A percentile compares a stretch with the other conserved stretches of the same genome.
These are phyloP conservation scores for Diaporthe nobilis DNA, from an alignment of 2,329 filamentous ascomycete species.

Conservation along the genomic window DNA sequence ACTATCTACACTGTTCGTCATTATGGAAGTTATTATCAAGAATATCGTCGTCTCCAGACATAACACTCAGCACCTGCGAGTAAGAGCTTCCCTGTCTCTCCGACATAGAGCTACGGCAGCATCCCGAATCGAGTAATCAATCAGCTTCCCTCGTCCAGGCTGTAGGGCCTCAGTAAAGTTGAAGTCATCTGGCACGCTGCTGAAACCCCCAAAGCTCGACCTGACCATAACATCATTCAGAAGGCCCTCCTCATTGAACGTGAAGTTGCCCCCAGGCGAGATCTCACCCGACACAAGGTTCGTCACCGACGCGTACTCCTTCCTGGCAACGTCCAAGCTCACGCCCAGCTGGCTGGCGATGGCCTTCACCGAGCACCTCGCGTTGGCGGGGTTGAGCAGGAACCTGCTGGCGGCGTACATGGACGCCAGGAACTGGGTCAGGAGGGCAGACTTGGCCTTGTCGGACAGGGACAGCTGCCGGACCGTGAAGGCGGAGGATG, in stretches of 20 bases:
- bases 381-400: slow-evolving; percentile 43
- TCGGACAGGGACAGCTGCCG: slow-evolving; percentile 40
- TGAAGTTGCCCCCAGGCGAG: slow-evolving; percentile 45
- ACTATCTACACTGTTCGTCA: not conserved
- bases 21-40: not conserved
- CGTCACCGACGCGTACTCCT: slow-evolving; percentile 47
- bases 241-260: slow-evolving; percentile 47
- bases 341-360: slow-evolving; percentile 47
- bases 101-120: slow-evolving; percentile 43
- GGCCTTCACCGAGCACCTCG: slow-evolving; percentile 44
- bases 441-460: slow-evolving; percentile 34
- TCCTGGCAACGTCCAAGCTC: slow-evolving; percentile 42
- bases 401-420: slow-evolving; percentile 49
- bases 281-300: slow-evolving; percentile 47
- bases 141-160: slow-evolving; percentile 48
- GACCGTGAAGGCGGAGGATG: slow-evolving; percentile 46
- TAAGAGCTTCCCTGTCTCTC: not conserved
- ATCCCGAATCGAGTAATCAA: slow-evolving; percentile 49
- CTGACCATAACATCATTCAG: slow-evolving; percentile 48
- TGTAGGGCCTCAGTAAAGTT: slow-evolving; percentile 47
- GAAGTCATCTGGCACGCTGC: slow-evolving; percentile 43
- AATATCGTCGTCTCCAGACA: not conserved
- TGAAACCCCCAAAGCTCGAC: slow-evolving; percentile 48
- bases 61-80: not conserved
- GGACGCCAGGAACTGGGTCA: slow-evolving; percentile 47